Evolutionary conservation across 2,329 filamentous ascomycete species (phyloP), one percentile per base, ranked within the genome.

Genomic region (Diplodia intermedia): DNA sequence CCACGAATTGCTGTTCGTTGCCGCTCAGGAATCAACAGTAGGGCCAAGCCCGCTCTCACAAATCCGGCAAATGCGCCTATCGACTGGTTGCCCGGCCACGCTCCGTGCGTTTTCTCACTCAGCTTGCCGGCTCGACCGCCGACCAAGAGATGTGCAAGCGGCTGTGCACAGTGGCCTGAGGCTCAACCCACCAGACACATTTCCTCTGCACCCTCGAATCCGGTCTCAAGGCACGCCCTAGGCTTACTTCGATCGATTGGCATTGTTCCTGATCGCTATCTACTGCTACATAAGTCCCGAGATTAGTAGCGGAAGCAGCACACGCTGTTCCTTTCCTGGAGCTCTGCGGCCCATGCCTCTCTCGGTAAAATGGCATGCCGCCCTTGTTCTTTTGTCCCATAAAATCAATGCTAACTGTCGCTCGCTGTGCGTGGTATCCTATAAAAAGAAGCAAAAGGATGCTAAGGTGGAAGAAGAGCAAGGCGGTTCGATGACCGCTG

Each of bases 361-460:
- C 62, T 65, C 52, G 62, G 49, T 65, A 31, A 65, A 65, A 65
- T n/a, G 20, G 62, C 62, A 47, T 65, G 62, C 62, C 62, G 62
- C 50, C 61, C 50, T 40, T 38, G 50, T 55, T 55, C 62, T 52
- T 52, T 57, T 57, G 36, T 49, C 43, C 55, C 47, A 53, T 67
- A 57, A 61, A 60, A 67, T 33, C 65, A 60, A 67, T 61, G 55
- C 26, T 52, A 60, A 67, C 26, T 60, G 23, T 66, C 53, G 65
- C 65, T 66, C 47, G 65, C 43, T 67, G 65, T 57, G 54, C 65
- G 65, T 67, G 65, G 65, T 67, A 67, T 67, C 65, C 65, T 60
- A 29, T 52, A 31, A 52, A 15, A 54, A 49, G 50, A 63, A 36
- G 12, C 31, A 54, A 65, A 29, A 36, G 4, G 36, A 26, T 66